Base-by-base conservation (phyloP, 352 stramenopile genomes). In the Pythium aristosporum region DNA sequence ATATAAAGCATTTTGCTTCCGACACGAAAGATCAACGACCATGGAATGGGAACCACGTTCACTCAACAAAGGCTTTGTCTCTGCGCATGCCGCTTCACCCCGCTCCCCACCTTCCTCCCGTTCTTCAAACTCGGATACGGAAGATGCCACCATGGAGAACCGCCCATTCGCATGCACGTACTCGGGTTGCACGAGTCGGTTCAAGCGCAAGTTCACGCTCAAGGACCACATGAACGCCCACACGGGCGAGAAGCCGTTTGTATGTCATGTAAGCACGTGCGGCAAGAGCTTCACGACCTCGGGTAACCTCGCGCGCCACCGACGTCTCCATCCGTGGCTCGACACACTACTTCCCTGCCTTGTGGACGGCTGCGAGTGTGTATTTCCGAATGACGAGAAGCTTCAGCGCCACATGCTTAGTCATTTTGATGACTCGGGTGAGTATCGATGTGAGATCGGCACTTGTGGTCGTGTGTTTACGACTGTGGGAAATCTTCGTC, bases 171-270 rank as follows among this genome's bases (percentile, higher is more conserved):
- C 11, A 5, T 63, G 57, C 36, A 23, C 44, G 8, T 21, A 42
- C n/a, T 18, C 57, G 5, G 20, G 32, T 3, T 63, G 57, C 36
- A 15, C n/a, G 44, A 44, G 54, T 21, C 47, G 28, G 3, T 63
- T 63, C 46, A 32, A 36, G 8, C 57, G 57, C 2, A 47, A 42
- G 54, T 90, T 86, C 61, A 88, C 82, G 30, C 65, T 88, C 51
- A 84, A 82, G 48, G 80, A 89, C 49, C 84, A 93, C 67, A 73
- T 87, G 56, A 89, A 89, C 75, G 90, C 80, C 36, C 84, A 92
- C 72, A 91, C 82, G 55, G 84, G 84, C 10, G 9, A 46, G 28
- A 80, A 89, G 63, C 79, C 79, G 6, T 65, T 52, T 43, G 58
- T 58, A 2, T 67, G 60, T 21, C 69, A 79, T 16, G 65, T 80